phyloP scores from a whole-genome alignment of 2,329 filamentous ascomycete species.

The Westerdykella ornata region DNA sequence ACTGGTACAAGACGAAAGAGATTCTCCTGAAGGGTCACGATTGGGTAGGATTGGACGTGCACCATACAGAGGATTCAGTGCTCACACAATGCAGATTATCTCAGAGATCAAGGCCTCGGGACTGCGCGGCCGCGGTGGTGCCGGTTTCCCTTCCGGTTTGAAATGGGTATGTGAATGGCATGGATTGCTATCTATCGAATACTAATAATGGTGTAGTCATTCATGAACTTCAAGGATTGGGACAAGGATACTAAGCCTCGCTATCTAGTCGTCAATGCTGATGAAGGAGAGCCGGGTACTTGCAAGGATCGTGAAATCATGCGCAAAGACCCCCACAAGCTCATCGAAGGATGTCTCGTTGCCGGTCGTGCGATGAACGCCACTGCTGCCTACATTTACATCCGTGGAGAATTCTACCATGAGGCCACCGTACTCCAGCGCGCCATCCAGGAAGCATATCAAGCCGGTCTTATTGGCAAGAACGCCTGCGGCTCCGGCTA shows the following conservation, averaged over 20 bases:
- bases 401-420: slow-evolving; percentile 95
- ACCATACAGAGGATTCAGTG: neutral
- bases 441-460: slow-evolving; percentile 96
- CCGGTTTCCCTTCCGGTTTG: slow-evolving; percentile 93
- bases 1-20: slow-evolving; percentile 99
- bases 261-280: slow-evolving; percentile 96
- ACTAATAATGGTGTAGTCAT: slow-evolving; percentile 57
- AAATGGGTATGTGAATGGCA: slow-evolving; percentile 73
- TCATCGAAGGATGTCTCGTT: slow-evolving; percentile 92
- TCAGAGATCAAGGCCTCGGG: slow-evolving; percentile 95
- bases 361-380: slow-evolving; percentile 98
- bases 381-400: slow-evolving; percentile 97
- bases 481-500: slow-evolving; percentile 96
- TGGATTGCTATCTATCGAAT: neutral
- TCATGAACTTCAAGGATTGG: slow-evolving; percentile 99
- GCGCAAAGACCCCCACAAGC: slow-evolving; percentile 99
- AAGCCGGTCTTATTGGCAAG: slow-evolving; percentile 91
- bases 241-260: slow-evolving; percentile 94
- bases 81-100: slow-evolving; percentile 61
- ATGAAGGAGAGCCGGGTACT: slow-evolving; percentile 96
- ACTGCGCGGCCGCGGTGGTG: slow-evolving; percentile 89
- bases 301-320: slow-evolving; percentile 99
- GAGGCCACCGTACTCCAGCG: slow-evolving; percentile 89
- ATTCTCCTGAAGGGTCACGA: slow-evolving; percentile 95
- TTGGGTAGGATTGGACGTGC: slow-evolving; percentile 55